A percentile compares a stretch with the other conserved stretches of the same genome.
Conservation (phyloP, 352 stramenopile species). For the Globisporangium nodosum region DNA sequence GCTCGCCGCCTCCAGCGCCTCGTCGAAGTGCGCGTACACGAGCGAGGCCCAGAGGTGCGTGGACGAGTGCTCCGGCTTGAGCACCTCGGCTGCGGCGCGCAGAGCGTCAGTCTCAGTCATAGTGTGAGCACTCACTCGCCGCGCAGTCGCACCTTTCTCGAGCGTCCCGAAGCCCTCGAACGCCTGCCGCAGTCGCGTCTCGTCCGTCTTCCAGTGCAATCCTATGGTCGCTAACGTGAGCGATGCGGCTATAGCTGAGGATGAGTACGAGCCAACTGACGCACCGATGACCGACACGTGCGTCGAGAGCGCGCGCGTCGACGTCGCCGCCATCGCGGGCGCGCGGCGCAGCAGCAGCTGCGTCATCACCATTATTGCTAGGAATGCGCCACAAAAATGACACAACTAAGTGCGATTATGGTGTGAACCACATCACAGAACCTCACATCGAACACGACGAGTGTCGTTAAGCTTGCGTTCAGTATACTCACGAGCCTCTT, state of each 20-base stretch:
- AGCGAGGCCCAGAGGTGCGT: conserved; percentile 60
- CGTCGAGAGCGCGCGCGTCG: conserved; percentile 23
- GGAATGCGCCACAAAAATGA: background rate
- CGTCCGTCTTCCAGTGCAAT: conserved; percentile 81
- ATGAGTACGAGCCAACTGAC: background rate
- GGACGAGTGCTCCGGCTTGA: conserved; percentile 52
- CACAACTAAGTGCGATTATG: background rate
- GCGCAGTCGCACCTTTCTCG: conserved; percentile 27
- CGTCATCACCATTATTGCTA: background rate
- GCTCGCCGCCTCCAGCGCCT: conserved; percentile 57
- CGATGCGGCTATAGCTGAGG: background rate
- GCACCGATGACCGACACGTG: conserved; percentile 56
- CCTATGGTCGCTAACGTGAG: conserved; percentile 17
- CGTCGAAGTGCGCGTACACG: conserved; percentile 62
- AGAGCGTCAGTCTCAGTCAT: background rate
- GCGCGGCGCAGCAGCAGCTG: background rate
- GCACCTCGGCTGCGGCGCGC: conserved; percentile 23
- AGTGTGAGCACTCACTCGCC: background rate
- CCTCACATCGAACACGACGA: background rate
- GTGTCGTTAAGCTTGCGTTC: background rate
- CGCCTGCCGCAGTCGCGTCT: conserved; percentile 52
- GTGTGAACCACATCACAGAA: background rate
- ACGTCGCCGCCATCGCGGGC: background rate
- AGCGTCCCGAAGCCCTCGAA: conserved; percentile 52
- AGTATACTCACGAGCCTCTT: background rate